Percentiles rank a stretch among this genome's conserved stretches.
phyloP scores from a whole-genome alignment of 2,329 filamentous ascomycete species.

The Hymenoscyphus repandus region DNA sequence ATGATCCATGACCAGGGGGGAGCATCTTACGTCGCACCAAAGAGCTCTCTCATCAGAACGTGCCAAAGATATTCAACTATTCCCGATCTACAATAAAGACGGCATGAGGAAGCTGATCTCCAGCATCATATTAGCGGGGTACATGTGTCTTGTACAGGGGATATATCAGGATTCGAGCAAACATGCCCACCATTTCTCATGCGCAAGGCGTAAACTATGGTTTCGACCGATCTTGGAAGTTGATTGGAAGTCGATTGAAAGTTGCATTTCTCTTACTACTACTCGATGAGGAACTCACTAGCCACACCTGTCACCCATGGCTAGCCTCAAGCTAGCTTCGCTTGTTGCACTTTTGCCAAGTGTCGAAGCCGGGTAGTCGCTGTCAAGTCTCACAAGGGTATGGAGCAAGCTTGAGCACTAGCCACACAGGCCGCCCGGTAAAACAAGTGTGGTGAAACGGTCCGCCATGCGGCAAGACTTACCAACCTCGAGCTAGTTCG shows the following conservation, averaged over 20 bases:
- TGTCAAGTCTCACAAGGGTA: neutral
- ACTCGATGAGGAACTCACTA: neutral
- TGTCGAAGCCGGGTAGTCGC: neutral
- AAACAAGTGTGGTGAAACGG: too few relatives aligned
- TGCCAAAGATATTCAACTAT: neutral
- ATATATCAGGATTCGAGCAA: slow-evolving; percentile 15
- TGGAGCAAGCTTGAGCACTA: too few relatives aligned
- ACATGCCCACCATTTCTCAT: neutral
- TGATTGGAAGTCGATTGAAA: too few relatives aligned
- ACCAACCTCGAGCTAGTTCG: neutral
- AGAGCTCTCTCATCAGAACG: neutral
- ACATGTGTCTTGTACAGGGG: slow-evolving; percentile 9
- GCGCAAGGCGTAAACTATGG: neutral
- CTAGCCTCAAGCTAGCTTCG: neutral
- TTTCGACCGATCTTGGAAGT: neutral
- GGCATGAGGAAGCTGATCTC: slow-evolving; percentile 4
- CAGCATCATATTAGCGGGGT: neutral
- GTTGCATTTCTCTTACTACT: neutral
- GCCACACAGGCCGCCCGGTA: too few relatives aligned
- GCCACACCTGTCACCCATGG: neutral
- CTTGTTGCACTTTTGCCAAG: neutral
- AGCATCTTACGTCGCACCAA: slow-evolving; percentile 9
- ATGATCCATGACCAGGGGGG: slow-evolving; percentile 6
- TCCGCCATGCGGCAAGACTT: too few relatives aligned
- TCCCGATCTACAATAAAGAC: too few relatives aligned